Evolutionary conservation across 257 asterid genomes (phyloP), one percentile per base, ranked within the genome.

Genomic region (Anisodus acutangulus): DNA sequence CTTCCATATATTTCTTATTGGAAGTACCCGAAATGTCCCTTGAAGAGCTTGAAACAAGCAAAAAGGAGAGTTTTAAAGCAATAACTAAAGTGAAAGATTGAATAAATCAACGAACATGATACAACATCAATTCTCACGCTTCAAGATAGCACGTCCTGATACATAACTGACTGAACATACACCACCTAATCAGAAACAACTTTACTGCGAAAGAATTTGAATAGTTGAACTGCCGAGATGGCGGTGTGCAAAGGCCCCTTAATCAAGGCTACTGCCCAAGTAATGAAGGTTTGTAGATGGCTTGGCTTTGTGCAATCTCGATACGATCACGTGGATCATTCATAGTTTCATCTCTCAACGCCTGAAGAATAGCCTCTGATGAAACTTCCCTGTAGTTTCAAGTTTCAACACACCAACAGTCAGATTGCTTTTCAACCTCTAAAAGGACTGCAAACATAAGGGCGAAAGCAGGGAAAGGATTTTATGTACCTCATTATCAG

Each of bases 241-340:
- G 10, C 84, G 80, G 78, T 78, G 35, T 31, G 35, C 35, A 31
- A 31, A 31, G 35, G 35, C 35, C 35, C 35, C 35, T 31, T 31
- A 31, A 31, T 31, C 35, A 88, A 11, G 85, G 64, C 78, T 88
- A 76, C 26, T 76, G 81, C 43, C 93, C 93, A 79, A 95, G 98
- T 70, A 95, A 95, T 70, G 98, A 95, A 86, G 98, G 98, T 90
- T 92, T 90, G 82, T 92, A 95, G 83, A 94, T 89, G 49, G 94
- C 97, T 87, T 91, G 98, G 6, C 92, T 92, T 72, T 95, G 98
- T 10, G 98, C 97, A 67, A 95, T 90, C 91, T 92, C 94, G 26
- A 95, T 95, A 2, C 97, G 91, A 17, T 95, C 98, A 7, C 97
- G 95, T 1, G 98, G 98, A 86, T 95, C 97, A 7, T 95, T 95